A percentile compares a stretch with the other conserved stretches of the same genome.
These are phyloP conservation scores for thale cress (Arabidopsis thaliana) DNA, from an alignment of 345 rosid species.

Conservation along the genomic window DNA sequence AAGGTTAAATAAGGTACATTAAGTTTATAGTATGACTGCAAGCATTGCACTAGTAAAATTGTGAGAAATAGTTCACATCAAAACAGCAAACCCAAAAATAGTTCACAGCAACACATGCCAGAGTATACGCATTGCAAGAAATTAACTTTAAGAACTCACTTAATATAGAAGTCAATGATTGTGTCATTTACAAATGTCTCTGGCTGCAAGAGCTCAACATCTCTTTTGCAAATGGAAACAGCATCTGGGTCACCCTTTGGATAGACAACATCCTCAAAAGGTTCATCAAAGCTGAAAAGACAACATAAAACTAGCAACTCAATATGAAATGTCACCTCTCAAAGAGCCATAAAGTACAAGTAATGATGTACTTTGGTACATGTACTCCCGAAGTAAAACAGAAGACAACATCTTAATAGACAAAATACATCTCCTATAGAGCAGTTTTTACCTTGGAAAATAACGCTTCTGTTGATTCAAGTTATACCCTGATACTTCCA, in stretches of 20 bases:
- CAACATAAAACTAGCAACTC: slow-evolving; percentile 35
- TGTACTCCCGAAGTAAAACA: slow-evolving; percentile 11
- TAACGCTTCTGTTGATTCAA: slow-evolving; percentile 51
- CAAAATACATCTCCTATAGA: slow-evolving; percentile 30
- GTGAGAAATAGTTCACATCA: neutral
- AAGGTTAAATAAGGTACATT: slow-evolving; percentile 6
- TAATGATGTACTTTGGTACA: slow-evolving; percentile 16
- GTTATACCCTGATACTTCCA: slow-evolving; percentile 53
- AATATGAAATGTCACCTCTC: slow-evolving; percentile 26
- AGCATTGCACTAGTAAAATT: slow-evolving; percentile 21
- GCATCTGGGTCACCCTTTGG: slow-evolving; percentile 96
- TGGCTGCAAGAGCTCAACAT: slow-evolving; percentile 91
- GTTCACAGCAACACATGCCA: slow-evolving; percentile 27
- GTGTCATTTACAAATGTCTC: slow-evolving; percentile 97
- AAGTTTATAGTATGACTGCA: slow-evolving; percentile 33
- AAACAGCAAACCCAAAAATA: slow-evolving; percentile 7
- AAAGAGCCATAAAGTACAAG: slow-evolving; percentile 18
- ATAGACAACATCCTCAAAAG: slow-evolving; percentile 86
- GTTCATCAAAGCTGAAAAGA: slow-evolving; percentile 76
- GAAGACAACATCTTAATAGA: slow-evolving; percentile 17
- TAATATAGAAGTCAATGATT: slow-evolving; percentile 94
- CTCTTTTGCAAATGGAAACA: slow-evolving; percentile 88
- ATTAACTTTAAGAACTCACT: slow-evolving; percentile 58
- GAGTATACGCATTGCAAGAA: slow-evolving; percentile 28
- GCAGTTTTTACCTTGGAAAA: slow-evolving; percentile 77